A percentile compares a stretch with the other conserved stretches of the same genome.
phyloP scores from a whole-genome alignment of 441 rosid genomes.

The Theobroma grandiflorum region DNA sequence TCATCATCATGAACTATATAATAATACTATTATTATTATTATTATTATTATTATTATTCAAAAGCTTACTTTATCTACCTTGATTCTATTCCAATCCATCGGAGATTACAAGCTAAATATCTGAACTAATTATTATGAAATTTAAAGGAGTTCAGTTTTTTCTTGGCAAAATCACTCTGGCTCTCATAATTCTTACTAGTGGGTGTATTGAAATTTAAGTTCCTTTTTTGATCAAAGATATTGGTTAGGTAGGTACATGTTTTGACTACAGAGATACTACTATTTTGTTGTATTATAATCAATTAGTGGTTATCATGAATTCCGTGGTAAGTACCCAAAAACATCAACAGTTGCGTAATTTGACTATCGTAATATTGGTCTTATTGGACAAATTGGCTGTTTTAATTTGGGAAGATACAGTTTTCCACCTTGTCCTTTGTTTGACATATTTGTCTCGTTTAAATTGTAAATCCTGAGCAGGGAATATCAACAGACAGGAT shows the following conservation, averaged over 20 bases:
- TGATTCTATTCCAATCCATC: not conserved
- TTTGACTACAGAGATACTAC: not conserved
- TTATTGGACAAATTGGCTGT: constrained; percentile 13
- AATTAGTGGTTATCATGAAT: not conserved
- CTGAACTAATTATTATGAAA: not conserved
- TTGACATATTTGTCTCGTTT: constrained; percentile 9
- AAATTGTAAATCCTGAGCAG: constrained; percentile 42
- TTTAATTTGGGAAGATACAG: constrained; percentile 4
- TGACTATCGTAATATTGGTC: constrained; percentile 14
- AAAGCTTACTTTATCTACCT: not conserved
- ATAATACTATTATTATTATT: not conserved
- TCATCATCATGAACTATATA: constrained; percentile 1
- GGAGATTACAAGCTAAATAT: not conserved
- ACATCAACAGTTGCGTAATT: constrained; percentile 19
- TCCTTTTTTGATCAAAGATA: not conserved
- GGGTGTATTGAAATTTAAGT: not conserved
- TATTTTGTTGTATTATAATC: not conserved
- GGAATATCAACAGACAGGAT: constrained; percentile 81
- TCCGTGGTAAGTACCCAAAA: constrained; percentile 11
- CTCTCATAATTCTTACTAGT: not conserved
- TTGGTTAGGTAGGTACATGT: not conserved
- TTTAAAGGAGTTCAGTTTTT: not conserved
- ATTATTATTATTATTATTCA: not conserved
- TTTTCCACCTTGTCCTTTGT: not conserved
- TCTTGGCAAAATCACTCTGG: not conserved